Evolutionary conservation across 1,284 basidiomycete genomes (phyloP), one percentile per base, ranked within the genome.

Genomic region (Papiliotrema laurentii): DNA sequence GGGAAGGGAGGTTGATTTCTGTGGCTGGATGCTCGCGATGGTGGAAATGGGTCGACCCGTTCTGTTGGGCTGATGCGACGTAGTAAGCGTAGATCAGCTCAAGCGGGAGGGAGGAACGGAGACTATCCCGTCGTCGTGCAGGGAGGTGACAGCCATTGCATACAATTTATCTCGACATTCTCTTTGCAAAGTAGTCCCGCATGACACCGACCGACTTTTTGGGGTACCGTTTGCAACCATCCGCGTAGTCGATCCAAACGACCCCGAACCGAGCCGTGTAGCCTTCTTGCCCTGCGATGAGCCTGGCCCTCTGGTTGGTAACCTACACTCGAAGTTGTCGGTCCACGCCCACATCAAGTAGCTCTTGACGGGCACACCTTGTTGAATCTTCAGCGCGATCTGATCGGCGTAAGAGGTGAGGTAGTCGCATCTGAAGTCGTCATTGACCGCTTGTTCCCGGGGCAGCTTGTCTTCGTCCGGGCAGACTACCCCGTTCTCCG

Each of bases 1-100:
- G 37, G 66, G 67, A 3, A 47, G 56, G 46, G 68, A 69, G 36
- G 63, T 64, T 38, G 63, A 64, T 40, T 58, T 59, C 26, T 66
- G 61, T 46, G 58, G 57, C 28, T 68, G 65, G 65, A 55, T 55
- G 21, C 65, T 68, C 47, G 59, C 69, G 19, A 50, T 65, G 49
- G 33, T 61, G 9, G 68, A 71, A 47, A 59, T 64, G 43, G 65
- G 66, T 1, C 53, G 50, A 13, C 59, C 67, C 1, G 64, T 64
- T 11, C 45, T 71, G 5, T 51, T 67, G 22, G 66, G 56, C 13
- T 56, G 27, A 14, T 19, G 36, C n/a, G n/a, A n/a, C n/a, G n/a
- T n/a, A n/a, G n/a, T n/a, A n/a, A n/a, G n/a, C n/a, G n/a, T n/a
- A n/a, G n/a, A n/a, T n/a, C n/a, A n/a, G n/a, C n/a, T n/a, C n/a